These are phyloP conservation scores for Botrytis fabae DNA, from an alignment of 2,329 filamentous ascomycete species.

Conservation along the genomic window DNA sequence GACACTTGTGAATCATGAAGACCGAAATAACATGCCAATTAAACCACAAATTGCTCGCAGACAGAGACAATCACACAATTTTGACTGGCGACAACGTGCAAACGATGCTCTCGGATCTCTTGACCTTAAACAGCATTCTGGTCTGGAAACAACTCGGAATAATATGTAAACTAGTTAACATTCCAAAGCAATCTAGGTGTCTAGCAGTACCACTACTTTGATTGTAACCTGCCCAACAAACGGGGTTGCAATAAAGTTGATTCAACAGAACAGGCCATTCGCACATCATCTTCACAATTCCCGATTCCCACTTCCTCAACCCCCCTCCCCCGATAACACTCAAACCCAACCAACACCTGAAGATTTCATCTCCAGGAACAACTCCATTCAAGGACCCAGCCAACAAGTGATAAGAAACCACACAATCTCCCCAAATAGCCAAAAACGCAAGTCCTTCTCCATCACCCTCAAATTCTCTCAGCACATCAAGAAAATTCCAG, in stretches of 20 bases:
- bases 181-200: background rate
- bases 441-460: fast-evolving
- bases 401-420: background rate
- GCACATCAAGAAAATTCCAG: fast-evolving
- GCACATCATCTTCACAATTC: background rate
- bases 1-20: background rate
- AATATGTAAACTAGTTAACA: background rate
- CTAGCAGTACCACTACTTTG: fast-evolving
- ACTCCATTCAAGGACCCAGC: background rate
- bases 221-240: background rate
- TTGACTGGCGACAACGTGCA: background rate
- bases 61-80: background rate
- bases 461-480: background rate
- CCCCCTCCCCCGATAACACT: background rate
- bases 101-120: background rate
- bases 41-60: background rate
- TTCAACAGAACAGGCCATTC: background rate
- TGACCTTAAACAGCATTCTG: background rate
- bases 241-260: background rate
- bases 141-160: background rate
- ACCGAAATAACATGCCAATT: background rate
- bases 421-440: background rate
- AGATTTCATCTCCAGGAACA: background rate
- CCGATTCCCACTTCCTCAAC: background rate
- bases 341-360: background rate